Conservation (phyloP, 208 protist species). For the Willaertia magna region DNA sequence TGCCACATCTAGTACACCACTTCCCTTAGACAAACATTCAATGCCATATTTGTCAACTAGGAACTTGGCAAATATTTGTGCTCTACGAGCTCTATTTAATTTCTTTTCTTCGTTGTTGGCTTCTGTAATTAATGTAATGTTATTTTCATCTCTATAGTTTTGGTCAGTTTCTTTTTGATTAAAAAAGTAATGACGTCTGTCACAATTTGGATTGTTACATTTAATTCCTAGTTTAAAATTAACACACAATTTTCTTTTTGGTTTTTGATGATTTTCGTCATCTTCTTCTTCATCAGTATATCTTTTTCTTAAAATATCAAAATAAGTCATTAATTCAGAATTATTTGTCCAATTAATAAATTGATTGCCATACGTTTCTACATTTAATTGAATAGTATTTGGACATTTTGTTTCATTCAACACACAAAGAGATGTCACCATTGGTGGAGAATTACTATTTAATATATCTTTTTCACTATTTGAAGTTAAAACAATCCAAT, state of each 20-base stretch:
- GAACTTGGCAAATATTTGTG: neutral
- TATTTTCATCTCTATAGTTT: neutral
- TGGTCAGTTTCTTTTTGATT: neutral
- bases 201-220: neutral
- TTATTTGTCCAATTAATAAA: neutral
- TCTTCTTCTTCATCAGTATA: neutral
- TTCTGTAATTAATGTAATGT: neutral
- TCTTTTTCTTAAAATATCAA: neutral
- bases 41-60: neutral
- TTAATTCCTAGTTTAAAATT: neutral
- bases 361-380: no score
- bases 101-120: neutral
- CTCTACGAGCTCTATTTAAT: neutral
- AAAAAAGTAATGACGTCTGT: neutral
- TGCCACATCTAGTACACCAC: neutral
- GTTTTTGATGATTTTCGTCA: neutral
- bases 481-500: neutral
- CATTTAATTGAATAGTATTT: no score
- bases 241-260: neutral
- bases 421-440: neutral
- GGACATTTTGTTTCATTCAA: no score
- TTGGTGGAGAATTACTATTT: neutral
- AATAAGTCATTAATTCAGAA: neutral
- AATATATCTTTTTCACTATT: neutral
- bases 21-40: neutral